phyloP scores from a whole-genome alignment of 2,329 filamentous ascomycete species.

The Alternaria sp. region DNA sequence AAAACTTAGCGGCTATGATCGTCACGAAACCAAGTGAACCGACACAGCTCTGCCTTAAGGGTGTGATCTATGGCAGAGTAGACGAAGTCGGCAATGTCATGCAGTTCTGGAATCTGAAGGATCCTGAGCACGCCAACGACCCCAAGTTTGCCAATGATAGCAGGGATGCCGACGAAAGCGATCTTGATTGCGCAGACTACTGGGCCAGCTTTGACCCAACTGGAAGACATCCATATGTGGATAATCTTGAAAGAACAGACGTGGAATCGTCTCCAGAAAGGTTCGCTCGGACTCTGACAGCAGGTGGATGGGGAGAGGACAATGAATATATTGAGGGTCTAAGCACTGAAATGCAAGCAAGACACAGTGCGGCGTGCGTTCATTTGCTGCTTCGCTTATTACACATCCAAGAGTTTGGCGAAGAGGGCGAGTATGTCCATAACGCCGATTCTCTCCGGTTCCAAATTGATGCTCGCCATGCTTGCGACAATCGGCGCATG shows the following conservation, averaged over 20 bases:
- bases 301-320: too few species aligned
- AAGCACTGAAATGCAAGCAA: too few species aligned
- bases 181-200: too few species aligned
- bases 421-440: too few species aligned
- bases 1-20: too few species aligned
- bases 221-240: neutral
- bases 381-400: fast-evolving
- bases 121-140: neutral
- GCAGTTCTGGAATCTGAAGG: neutral
- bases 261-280: fast-evolving
- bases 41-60: neutral
- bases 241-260: too few species aligned
- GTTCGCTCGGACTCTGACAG: too few species aligned
- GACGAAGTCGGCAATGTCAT: neutral
- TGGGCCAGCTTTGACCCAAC: too few species aligned
- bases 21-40: neutral
- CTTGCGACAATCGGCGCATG: too few species aligned
- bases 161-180: neutral
- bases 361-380: too few species aligned
- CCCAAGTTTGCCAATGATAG: neutral
- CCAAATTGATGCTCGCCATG: fast-evolving
- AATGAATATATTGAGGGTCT: too few species aligned
- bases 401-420: fast-evolving
- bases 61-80: neutral
- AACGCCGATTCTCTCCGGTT: too few species aligned